A percentile compares a stretch with the other conserved stretches of the same genome.
These are phyloP conservation scores for Hippophae rhamnoides DNA, from an alignment of 306 rosid species.

Conservation along the genomic window DNA sequence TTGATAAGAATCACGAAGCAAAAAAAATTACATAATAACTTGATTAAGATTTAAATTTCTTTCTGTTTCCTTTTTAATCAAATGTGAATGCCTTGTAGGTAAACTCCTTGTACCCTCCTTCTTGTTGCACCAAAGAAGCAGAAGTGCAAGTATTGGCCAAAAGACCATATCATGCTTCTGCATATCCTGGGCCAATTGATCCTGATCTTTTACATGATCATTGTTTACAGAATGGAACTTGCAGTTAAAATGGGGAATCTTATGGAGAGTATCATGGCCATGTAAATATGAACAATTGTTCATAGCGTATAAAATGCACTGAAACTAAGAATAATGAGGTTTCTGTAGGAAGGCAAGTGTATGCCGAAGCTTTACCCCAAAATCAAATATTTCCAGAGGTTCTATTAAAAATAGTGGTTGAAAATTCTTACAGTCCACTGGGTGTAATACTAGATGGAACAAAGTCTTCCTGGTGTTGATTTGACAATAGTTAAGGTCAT, in stretches of 20 bases:
- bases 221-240: conserved; percentile 17
- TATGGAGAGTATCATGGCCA: conserved; percentile 18
- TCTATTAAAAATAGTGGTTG: conserved; percentile 30
- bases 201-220: conserved; percentile 7
- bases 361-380: conserved; percentile 14
- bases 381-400: conserved; percentile 19
- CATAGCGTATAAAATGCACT: conserved; percentile 25
- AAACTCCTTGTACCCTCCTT: too few species aligned
- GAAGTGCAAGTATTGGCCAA: not conserved
- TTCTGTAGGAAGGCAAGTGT: conserved; percentile 15
- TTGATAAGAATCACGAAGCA: too few species aligned
- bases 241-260: conserved; percentile 14
- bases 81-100: too few species aligned
- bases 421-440: conserved; percentile 19
- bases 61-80: too few species aligned
- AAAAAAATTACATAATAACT: too few species aligned
- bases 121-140: too few species aligned
- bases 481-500: conserved; percentile 23
- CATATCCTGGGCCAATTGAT: not conserved
- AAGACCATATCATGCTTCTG: not conserved
- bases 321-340: conserved; percentile 5
- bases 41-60: too few species aligned
- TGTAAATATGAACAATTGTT: conserved; percentile 24
- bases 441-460: too few species aligned
- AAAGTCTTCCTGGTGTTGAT: conserved; percentile 25